Percentiles rank a stretch among this genome's conserved stretches.
These are phyloP conservation scores for Candida smagusa DNA, from an alignment of 1,139 yeast species.

Conservation along the genomic window DNA sequence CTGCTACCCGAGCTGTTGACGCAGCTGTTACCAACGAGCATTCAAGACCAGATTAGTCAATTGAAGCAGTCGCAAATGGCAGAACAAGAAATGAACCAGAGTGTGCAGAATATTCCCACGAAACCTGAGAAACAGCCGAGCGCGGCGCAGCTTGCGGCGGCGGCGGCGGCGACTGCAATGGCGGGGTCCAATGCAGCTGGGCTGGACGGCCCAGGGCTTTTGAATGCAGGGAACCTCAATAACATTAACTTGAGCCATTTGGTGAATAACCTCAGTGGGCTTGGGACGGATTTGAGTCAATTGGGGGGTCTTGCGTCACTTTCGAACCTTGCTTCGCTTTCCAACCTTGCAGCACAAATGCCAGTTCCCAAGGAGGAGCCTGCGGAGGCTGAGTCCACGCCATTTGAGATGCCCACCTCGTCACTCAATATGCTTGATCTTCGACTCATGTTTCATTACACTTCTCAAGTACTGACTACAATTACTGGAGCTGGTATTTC, in stretches of 20 bases:
- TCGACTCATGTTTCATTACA: conserved; percentile 81
- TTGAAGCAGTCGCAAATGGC: neutral
- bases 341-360: conserved; percentile 23
- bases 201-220: conserved; percentile 10
- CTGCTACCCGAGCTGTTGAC: conserved; percentile 1
- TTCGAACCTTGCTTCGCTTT: conserved; percentile 42
- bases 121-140: conserved; percentile 1
- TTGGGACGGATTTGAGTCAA: conserved; percentile 31
- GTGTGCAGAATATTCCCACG: neutral
- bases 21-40: neutral
- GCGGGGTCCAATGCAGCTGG: conserved; percentile 5
- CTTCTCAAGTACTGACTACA: conserved; percentile 79
- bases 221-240: conserved; percentile 45
- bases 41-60: neutral
- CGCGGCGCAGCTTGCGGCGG: conserved; percentile 3
- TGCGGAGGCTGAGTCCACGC: neutral
- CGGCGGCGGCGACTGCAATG: conserved; percentile 5
- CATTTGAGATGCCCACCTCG: conserved; percentile 7
- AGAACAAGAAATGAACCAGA: neutral
- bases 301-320: conserved; percentile 41
- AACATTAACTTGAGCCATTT: conserved; percentile 44
- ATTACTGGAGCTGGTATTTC: conserved; percentile 90
- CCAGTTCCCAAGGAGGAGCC: neutral
- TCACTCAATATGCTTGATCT: conserved; percentile 71
- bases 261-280: conserved; percentile 40